Evolutionary conservation across 768 basidiomycete species (phyloP), one percentile per base, ranked within the genome.

Genomic region (Boletus tylopilopsis): DNA sequence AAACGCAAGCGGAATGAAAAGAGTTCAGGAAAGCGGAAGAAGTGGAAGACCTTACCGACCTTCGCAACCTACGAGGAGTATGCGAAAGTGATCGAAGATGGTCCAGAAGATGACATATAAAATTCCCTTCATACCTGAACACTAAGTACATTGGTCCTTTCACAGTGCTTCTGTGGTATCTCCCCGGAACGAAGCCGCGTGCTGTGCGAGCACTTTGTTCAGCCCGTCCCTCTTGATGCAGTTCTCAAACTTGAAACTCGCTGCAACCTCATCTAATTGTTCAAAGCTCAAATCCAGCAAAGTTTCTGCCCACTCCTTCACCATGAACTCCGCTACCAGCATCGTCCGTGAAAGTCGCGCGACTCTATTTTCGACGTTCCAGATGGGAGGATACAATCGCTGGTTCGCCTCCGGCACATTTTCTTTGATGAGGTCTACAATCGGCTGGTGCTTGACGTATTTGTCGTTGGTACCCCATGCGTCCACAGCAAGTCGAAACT

Each of bases 11-110:
- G 71, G 70, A 55, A 82, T 78, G 63, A 51, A 34, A 18, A 42
- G 19, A 34, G 19, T 23, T 46, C 72, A 79, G 51, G 82, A 79
- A 61, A 61, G 69, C 40, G 83, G 69, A 90, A 90, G 73, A 91
- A 84, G 70, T 61, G 79, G 62, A 74, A 73, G 49, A 75, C 79
- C 10, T 62, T 90, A 55, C 87, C 88, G 5, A 90, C 85, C 30
- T 93, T 93, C 62, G 90, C 90, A 11, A 88, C 81, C 61, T 91
- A 91, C 59, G 90, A 93, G 50, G 90, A 91, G 49, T 93, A 90
- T 57, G 85, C 84, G 38, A 82, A 74, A 70, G 75, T 92, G 80
- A 93, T 92, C 49, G 90, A 92, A 64, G 84, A 87, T 5, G 66
- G 51, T 9, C 64, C 64, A 11, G 66, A 66, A 40, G 59, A 66